phyloP scores from a whole-genome alignment of 2,329 filamentous ascomycete genomes.

The Fusarium chlamydosporum region DNA sequence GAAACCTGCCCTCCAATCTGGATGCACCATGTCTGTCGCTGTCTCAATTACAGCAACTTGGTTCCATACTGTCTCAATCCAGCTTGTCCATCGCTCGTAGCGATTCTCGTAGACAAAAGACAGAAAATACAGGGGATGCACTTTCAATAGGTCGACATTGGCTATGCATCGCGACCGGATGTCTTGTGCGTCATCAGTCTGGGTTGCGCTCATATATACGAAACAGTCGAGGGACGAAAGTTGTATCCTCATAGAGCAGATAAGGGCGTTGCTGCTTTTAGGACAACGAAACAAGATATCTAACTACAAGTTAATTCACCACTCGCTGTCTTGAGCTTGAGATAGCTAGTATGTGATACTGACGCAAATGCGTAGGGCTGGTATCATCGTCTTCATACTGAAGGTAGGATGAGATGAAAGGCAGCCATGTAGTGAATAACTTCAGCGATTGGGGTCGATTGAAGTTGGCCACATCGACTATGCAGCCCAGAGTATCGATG shows the following conservation, averaged over 20 bases:
- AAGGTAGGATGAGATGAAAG: neutral
- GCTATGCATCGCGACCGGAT: neutral
- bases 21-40: neutral
- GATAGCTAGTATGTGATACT: neutral
- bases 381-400: neutral
- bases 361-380: neutral
- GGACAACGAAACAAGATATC: neutral
- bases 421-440: neutral
- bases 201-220: neutral
- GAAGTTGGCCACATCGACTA: neutral
- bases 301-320: neutral
- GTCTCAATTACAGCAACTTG: neutral
- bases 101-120: neutral
- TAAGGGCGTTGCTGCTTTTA: neutral
- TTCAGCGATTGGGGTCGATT: neutral
- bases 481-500: neutral
- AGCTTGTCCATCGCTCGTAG: neutral
- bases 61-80: neutral
- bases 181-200: neutral
- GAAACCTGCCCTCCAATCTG: neutral
- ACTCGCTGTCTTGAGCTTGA: accelerated
- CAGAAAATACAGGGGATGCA: neutral
- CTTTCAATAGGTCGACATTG: neutral
- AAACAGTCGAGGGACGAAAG: neutral
- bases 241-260: neutral